phyloP scores from a whole-genome alignment of 1,284 basidiomycete species.

The Tranzscheliella williamsii region DNA sequence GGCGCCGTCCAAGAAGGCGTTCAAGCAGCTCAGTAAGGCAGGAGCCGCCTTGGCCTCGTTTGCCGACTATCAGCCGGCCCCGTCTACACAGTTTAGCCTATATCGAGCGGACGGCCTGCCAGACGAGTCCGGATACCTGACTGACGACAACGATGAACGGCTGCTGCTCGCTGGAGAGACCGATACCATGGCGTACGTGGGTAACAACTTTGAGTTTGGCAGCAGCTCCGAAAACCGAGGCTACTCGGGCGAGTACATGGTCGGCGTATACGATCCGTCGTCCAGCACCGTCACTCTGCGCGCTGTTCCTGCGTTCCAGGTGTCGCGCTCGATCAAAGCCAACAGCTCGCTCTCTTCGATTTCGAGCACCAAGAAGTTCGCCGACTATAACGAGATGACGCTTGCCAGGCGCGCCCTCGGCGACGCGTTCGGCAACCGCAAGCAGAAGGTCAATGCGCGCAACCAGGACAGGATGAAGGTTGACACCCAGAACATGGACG shows the following conservation, averaged over 20 bases:
- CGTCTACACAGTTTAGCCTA: constrained; percentile 32
- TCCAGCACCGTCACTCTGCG: constrained; percentile 50
- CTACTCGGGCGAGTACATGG: constrained; percentile 57
- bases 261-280: constrained; percentile 54
- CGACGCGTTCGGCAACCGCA: constrained; percentile 58
- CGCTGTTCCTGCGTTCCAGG: constrained; percentile 51
- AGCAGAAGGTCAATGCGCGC: constrained; percentile 53
- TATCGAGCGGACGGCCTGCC: constrained; percentile 37
- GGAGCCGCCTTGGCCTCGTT: constrained; percentile 36
- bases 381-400: constrained; percentile 42
- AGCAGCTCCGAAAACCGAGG: constrained; percentile 42
- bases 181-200: constrained; percentile 46
- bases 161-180: constrained; percentile 51
- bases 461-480: constrained; percentile 60
- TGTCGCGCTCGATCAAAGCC: constrained; percentile 50
- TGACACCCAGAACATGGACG: constrained; percentile 54
- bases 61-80: constrained; percentile 32
- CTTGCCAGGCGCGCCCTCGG: constrained; percentile 51
- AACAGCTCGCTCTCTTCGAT: constrained; percentile 42
- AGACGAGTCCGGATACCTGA: constrained; percentile 20
- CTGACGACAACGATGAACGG: constrained; percentile 28
- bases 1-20: constrained; percentile 5
- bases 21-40: constrained; percentile 18
- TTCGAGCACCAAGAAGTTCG: constrained; percentile 28
- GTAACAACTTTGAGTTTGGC: constrained; percentile 48